These are phyloP conservation scores for Epichloe hybrida DNA, from an alignment of 2,329 filamentous ascomycete genomes.

Conservation along the genomic window DNA sequence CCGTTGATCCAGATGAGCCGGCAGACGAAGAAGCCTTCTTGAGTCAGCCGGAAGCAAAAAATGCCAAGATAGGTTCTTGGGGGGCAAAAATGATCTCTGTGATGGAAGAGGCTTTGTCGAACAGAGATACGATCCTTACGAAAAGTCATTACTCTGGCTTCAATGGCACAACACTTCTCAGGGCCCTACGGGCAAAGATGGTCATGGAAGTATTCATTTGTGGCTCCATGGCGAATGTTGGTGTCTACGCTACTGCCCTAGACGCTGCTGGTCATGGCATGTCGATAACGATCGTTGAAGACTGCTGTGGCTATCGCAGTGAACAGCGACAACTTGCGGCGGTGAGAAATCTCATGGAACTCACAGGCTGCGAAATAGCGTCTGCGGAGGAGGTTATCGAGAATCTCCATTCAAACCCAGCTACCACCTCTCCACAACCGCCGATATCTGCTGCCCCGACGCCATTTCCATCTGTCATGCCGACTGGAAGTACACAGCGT, in stretches of 20 bases:
- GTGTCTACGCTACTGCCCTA: constrained; percentile 80
- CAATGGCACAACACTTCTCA: constrained; percentile 56
- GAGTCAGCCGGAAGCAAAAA: constrained; percentile 25
- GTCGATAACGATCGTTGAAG: constrained; percentile 72
- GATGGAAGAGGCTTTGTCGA: constrained; percentile 30
- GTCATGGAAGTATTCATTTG: constrained; percentile 84
- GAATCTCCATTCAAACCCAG: constrained; percentile 10
- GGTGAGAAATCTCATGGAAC: constrained; percentile 55
- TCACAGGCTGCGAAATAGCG: constrained; percentile 59
- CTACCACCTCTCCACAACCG: constrained; percentile 1
- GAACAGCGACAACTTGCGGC: constrained; percentile 56
- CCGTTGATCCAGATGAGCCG: constrained; percentile 1
- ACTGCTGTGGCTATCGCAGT: constrained; percentile 73
- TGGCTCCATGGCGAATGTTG: constrained; percentile 74
- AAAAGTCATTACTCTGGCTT: constrained; percentile 89
- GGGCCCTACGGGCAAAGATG: constrained; percentile 68
- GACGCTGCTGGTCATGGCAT: constrained; percentile 84
- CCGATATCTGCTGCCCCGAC: neutral
- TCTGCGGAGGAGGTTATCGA: constrained; percentile 44
- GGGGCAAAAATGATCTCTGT: constrained; percentile 32
- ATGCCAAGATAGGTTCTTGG: constrained; percentile 29
- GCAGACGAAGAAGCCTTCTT: constrained; percentile 32
- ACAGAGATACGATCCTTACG: constrained; percentile 35
- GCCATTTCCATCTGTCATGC: neutral
- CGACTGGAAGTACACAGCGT: neutral